Percentiles rank a stretch among this genome's conserved stretches.
phyloP scores from a whole-genome alignment of 2,329 filamentous ascomycete genomes.

The Sclerotinia minor region DNA sequence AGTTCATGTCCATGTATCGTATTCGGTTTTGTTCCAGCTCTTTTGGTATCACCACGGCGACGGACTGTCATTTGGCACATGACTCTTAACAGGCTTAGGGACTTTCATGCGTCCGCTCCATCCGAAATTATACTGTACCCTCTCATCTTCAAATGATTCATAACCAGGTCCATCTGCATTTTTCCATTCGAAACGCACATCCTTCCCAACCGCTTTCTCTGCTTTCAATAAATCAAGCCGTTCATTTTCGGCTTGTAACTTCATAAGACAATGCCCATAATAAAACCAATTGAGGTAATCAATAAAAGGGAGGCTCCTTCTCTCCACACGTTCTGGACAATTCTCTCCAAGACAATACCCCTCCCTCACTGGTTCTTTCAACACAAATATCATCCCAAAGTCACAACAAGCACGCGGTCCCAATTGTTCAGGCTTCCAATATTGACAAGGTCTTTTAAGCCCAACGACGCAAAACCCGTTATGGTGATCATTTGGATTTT shows the following conservation, averaged over 20 bases:
- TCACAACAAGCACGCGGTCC: background rate
- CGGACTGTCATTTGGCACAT: background rate
- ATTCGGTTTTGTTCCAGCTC: background rate
- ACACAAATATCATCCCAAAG: background rate
- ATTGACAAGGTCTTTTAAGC: background rate
- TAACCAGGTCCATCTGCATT: background rate
- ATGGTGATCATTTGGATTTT: background rate
- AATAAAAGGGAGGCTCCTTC: background rate
- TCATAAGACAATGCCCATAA: background rate
- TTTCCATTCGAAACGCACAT: background rate
- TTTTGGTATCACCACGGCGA: background rate
- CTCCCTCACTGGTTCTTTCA: background rate
- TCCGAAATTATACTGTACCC: background rate
- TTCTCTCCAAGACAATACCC: constrained; percentile 6
- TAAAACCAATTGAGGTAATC: background rate
- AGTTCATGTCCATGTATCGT: background rate
- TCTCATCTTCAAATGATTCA: background rate
- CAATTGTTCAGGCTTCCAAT: background rate
- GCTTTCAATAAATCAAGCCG: background rate
- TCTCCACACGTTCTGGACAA: background rate
- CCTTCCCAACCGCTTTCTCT: background rate
- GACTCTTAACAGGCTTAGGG: background rate
- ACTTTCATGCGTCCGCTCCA: background rate
- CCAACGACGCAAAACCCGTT: background rate
- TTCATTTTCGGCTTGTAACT: background rate